Evolutionary conservation across 2,329 filamentous ascomycete species (phyloP).

Genomic region (Xylogone sp.): DNA sequence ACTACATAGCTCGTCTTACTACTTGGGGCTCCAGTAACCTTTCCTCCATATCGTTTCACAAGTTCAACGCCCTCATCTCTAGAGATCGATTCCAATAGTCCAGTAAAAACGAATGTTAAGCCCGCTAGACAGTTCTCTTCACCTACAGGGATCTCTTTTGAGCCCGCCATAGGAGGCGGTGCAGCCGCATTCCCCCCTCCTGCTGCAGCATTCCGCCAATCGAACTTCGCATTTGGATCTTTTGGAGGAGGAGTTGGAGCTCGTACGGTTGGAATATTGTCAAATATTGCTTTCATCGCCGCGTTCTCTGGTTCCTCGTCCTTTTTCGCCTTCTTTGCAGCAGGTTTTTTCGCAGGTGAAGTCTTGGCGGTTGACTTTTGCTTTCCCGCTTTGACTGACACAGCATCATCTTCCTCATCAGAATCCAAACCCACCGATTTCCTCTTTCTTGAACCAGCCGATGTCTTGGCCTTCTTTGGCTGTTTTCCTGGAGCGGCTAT

Average conservation of each 20-base stretch:
- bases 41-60: slow-evolving; percentile 92
- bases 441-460: slow-evolving; percentile 48
- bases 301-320: slow-evolving; percentile 63
- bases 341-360: slow-evolving; percentile 28
- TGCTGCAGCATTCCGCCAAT: slow-evolving; percentile 62
- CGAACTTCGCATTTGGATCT: slow-evolving; percentile 70
- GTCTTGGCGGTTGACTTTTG: slow-evolving; percentile 22
- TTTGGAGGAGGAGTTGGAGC: slow-evolving; percentile 79
- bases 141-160: slow-evolving; percentile 73
- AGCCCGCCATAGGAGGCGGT: slow-evolving; percentile 56
- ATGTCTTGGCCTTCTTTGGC: slow-evolving; percentile 12
- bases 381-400: slow-evolving; percentile 32
- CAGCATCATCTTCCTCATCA: slow-evolving; percentile 59
- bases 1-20: slow-evolving; percentile 94
- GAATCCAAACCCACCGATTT: slow-evolving; percentile 53
- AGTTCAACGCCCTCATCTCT: slow-evolving; percentile 81
- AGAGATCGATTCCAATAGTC: slow-evolving; percentile 73
- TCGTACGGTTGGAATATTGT: slow-evolving; percentile 78
- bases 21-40: slow-evolving; percentile 80
- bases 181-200: slow-evolving; percentile 55
- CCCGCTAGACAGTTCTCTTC: slow-evolving; percentile 87
- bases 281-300: slow-evolving; percentile 77
- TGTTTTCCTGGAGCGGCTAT: slow-evolving; percentile 26
- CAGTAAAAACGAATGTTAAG: slow-evolving; percentile 92
- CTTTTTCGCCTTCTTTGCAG: slow-evolving; percentile 59